A percentile compares a stretch with the other conserved stretches of the same genome.
Conservation (phyloP, 2,329 filamentous ascomycete species). For the Trichothecium sympodiale region DNA sequence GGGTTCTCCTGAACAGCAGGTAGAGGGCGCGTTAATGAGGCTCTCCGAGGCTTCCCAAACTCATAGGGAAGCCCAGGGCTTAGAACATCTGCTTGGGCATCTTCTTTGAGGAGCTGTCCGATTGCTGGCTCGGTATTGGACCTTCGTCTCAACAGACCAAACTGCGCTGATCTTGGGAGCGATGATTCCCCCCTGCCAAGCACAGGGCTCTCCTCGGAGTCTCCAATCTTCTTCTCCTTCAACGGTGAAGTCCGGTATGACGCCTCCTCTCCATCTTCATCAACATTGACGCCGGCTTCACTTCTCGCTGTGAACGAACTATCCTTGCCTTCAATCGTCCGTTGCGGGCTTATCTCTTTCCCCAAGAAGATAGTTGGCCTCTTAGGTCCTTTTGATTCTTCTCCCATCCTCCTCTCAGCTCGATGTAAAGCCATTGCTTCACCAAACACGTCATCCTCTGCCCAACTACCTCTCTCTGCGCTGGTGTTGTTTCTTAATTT, state of each 20-base stretch:
- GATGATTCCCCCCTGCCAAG: slow-evolving; percentile 16
- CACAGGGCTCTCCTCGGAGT: slow-evolving; percentile 26
- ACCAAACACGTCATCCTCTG: too few species aligned
- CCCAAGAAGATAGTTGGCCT: neutral
- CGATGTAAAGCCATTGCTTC: too few species aligned
- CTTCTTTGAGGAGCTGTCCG: slow-evolving; percentile 20
- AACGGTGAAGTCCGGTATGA: slow-evolving; percentile 11
- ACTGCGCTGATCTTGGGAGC: slow-evolving; percentile 8
- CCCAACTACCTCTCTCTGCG: too few species aligned
- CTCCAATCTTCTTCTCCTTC: slow-evolving; percentile 12
- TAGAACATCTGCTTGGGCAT: slow-evolving; percentile 12
- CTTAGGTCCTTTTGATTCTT: too few species aligned
- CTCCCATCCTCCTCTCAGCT: too few species aligned
- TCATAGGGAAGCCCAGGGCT: slow-evolving; percentile 13
- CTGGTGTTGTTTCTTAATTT: too few species aligned
- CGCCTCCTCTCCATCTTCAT: slow-evolving; percentile 13
- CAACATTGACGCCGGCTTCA: too few species aligned
- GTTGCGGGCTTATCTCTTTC: neutral
- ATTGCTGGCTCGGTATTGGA: slow-evolving; percentile 17
- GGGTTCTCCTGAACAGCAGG: slow-evolving; percentile 40
- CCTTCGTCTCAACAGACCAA: slow-evolving; percentile 18
- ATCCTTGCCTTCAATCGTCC: slow-evolving; percentile 7
- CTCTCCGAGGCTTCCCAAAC: slow-evolving; percentile 25
- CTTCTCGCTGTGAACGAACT: slow-evolving; percentile 6
- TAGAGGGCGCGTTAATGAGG: slow-evolving; percentile 31